A percentile compares a stretch with the other conserved stretches of the same genome.
Conservation (phyloP, 768 basidiomycete genomes). For the Russula brevipes region DNA sequence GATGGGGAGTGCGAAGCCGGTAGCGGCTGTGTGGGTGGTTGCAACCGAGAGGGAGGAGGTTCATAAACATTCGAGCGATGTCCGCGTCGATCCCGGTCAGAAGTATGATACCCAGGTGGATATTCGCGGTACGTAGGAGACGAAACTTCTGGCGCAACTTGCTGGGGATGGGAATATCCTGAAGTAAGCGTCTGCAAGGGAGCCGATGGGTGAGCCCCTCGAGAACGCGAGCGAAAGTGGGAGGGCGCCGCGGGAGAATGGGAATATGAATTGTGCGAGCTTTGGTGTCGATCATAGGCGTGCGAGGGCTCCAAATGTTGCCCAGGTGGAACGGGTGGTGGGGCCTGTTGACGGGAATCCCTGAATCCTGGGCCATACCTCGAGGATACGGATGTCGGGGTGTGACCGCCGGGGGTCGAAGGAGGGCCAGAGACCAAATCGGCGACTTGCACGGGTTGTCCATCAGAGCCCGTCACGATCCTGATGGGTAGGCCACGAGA, state of each 20-base stretch:
- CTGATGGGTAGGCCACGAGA: conserved; percentile 46
- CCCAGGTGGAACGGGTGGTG: conserved; percentile 29
- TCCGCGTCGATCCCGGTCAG: conserved; percentile 16
- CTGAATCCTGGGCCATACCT: conserved; percentile 30
- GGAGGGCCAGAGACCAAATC: conserved; percentile 37
- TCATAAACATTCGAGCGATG: conserved; percentile 16
- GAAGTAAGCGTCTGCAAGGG: conserved; percentile 21
- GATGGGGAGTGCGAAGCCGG: conserved; percentile 30
- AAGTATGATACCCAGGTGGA: conserved; percentile 8
- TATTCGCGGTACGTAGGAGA: conserved; percentile 23
- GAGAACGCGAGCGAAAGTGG: conserved; percentile 16
- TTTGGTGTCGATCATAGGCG: conserved; percentile 14
- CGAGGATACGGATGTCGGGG: conserved; percentile 5
- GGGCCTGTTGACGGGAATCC: conserved; percentile 28
- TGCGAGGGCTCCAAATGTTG: conserved; percentile 18
- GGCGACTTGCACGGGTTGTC: conserved; percentile 44
- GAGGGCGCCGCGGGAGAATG: conserved; percentile 8
- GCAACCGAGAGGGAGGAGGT: conserved; percentile 7
- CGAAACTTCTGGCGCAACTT: conserved; percentile 20
- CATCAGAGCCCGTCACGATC: conserved; percentile 44
- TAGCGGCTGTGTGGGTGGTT: conserved; percentile 10
- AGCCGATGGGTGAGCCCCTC: conserved; percentile 20
- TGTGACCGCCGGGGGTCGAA: conserved; percentile 21
- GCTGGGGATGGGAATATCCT: conserved; percentile 20
- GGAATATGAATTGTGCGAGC: conserved; percentile 14